Evolutionary conservation across 2,329 filamentous ascomycete genomes (phyloP).

Genomic region (Botrytis deweyae): DNA sequence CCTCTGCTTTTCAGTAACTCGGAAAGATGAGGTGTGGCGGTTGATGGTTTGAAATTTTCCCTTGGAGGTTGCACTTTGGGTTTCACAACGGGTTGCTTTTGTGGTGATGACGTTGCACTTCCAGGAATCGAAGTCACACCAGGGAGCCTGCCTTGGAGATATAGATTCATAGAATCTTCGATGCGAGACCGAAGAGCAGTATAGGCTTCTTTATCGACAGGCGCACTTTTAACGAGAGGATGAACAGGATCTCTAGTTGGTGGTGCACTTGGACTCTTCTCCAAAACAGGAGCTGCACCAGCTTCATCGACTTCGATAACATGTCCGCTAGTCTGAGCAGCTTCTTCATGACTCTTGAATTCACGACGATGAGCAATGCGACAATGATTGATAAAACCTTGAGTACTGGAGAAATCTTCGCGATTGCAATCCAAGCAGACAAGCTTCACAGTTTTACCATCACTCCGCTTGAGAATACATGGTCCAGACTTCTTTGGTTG

Average conservation of each 20-base stretch:
- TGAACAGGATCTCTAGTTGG: conserved; percentile 54
- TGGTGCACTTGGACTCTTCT: conserved; percentile 37
- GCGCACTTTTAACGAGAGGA: conserved; percentile 58
- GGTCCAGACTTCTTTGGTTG: conserved; percentile 77
- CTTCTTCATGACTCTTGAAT: conserved; percentile 94
- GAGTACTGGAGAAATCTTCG: conserved; percentile 91
- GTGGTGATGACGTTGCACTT: conserved; percentile 31
- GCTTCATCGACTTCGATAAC: conserved; percentile 69
- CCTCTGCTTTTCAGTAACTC: conserved; percentile 62
- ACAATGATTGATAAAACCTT: conserved; percentile 99
- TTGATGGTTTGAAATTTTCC: conserved; percentile 51
- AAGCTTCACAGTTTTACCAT: conserved; percentile 84
- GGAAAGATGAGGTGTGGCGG: conserved; percentile 66
- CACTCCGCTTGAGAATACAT: conserved; percentile 80
- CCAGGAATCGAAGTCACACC: conserved; percentile 49
- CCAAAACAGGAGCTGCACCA: conserved; percentile 48
- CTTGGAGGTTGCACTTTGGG: conserved; percentile 35
- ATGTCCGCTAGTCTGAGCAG: conserved; percentile 82
- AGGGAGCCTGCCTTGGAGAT: conserved; percentile 52
- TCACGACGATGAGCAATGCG: conserved; percentile 91
- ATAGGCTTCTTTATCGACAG: conserved; percentile 53
- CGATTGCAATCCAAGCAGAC: conserved; percentile 86
- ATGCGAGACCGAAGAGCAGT: conserved; percentile 53
- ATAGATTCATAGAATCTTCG: conserved; percentile 53
- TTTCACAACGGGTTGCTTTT: conserved; percentile 28